Base-by-base conservation (phyloP, 805 yeast genomes). In the Kodamaea nitidulidarum region DNA sequence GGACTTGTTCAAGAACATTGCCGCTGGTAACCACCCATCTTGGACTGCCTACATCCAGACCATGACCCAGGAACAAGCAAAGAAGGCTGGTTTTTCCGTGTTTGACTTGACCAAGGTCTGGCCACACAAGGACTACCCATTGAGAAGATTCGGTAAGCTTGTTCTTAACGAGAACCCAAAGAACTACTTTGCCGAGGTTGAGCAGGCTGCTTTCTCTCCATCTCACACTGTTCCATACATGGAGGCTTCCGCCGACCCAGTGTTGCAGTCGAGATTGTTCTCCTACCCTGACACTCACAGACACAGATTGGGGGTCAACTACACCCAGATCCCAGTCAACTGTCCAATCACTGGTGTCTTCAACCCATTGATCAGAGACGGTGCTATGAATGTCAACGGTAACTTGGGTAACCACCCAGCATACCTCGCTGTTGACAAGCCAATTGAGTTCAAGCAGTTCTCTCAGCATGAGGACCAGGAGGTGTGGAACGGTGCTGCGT, bases 1-100 rank as follows among this genome's bases (percentile, higher is more conserved):
- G 63, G 96, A 88, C 59, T 71, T 88, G 58, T 86, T 81, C 65
- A 76, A 81, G 48, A 71, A 84, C 46, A 88, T 88, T 60, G 88
- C 82, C 53, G 73, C 74, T 44, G 93, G 91, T 40, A 83, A 86
- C 44, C 58, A 52, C 55, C 96, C 96, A 48, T 73, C 86, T 2
- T 88, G 96, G 95, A 85, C 90, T 26, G 78, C 77, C 46, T 86
- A 83, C 64, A 65, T 88, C 39, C 96, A 88, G 70, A 76, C 86
- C 32, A 88, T 88, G 95, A 84, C 95, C 25, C 76, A 77, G 45
- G 85, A 79, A 51, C 80, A 88, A 64, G 88, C 95, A 44, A 75
- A 81, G 62, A 64, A 78, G 44, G 76, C 76, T 36, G 82, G 83
- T 57, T 87, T 84, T 66, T 83, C 91, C 4, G 90, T 88, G 32